These are phyloP conservation scores for Gymnopilus dilepis DNA, from an alignment of 768 basidiomycete genomes.

Conservation along the genomic window DNA sequence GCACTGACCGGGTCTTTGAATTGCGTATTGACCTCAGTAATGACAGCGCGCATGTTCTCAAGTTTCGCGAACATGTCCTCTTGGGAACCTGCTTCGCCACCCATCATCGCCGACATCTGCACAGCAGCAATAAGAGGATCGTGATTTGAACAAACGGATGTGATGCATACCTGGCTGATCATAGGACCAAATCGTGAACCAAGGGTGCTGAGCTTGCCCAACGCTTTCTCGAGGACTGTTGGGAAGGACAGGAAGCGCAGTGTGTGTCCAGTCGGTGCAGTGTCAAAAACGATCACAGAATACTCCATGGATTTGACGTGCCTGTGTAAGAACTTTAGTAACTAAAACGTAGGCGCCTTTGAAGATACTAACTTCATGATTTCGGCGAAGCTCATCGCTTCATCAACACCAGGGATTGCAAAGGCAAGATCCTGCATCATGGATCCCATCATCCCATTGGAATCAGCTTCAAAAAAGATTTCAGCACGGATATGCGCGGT, in stretches of 20 bases:
- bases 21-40: slow-evolving; percentile 98
- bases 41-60: slow-evolving; percentile 94
- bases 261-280: slow-evolving; percentile 98
- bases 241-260: slow-evolving; percentile 99
- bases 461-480: slow-evolving; percentile 60
- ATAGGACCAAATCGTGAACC: slow-evolving; percentile 96
- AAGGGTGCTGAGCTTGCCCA: slow-evolving; percentile 93
- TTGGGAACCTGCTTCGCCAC: slow-evolving; percentile 85
- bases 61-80: slow-evolving; percentile 99
- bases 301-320: slow-evolving; percentile 99
- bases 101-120: slow-evolving; percentile 96
- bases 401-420: slow-evolving; percentile 98
- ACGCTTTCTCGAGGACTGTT: slow-evolving; percentile 94
- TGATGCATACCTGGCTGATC: slow-evolving; percentile 73
- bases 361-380: slow-evolving; percentile 89
- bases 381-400: slow-evolving; percentile 99
- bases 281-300: slow-evolving; percentile 99
- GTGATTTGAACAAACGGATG: not conserved
- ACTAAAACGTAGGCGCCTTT: not conserved
- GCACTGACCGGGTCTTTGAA: slow-evolving; percentile 94
- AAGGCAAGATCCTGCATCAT: slow-evolving; percentile 99
- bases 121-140: not conserved
- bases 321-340: slow-evolving; percentile 46
- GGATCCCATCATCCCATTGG: slow-evolving; percentile 94
- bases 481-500: slow-evolving; percentile 3